phyloP scores from a whole-genome alignment of 208 protist species.

The Acanthamoeba quina region DNA sequence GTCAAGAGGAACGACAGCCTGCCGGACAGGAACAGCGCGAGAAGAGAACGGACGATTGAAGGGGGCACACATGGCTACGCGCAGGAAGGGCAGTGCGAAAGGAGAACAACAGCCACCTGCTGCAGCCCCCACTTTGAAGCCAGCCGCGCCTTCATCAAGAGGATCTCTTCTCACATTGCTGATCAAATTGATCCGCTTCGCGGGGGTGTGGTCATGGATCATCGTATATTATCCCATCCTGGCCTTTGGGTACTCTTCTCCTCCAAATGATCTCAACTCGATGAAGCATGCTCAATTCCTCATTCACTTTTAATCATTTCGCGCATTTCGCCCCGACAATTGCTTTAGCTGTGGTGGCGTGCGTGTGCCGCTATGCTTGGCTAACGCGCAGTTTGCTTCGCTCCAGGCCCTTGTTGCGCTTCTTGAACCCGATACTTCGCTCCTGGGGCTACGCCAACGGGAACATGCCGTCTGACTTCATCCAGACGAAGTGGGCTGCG shows the following conservation, averaged over 20 bases:
- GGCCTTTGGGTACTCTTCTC: not conserved
- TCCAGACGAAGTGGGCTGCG: not conserved
- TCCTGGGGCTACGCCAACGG: not conserved
- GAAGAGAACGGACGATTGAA: no score
- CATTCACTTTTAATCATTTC: not conserved
- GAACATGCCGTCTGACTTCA: constrained; percentile 16
- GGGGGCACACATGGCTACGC: not conserved
- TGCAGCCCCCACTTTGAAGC: not conserved
- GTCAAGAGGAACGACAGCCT: not conserved
- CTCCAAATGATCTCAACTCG: not conserved
- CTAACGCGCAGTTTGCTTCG: not conserved
- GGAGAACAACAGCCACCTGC: not conserved
- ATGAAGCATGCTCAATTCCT: no score
- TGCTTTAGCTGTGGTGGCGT: not conserved
- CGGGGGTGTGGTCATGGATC: constrained; percentile 4
- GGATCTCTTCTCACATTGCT: not conserved
- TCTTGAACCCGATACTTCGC: not conserved
- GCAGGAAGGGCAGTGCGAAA: not conserved
- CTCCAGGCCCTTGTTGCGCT: not conserved
- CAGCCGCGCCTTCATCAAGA: not conserved
- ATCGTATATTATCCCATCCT: not conserved
- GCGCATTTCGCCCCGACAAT: not conserved
- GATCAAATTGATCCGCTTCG: constrained; percentile 13
- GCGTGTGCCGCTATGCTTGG: not conserved
- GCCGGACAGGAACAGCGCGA: no score